Conservation (phyloP, 2,329 filamentous ascomycete genomes). For the Paraconiothyrium brasiliense region DNA sequence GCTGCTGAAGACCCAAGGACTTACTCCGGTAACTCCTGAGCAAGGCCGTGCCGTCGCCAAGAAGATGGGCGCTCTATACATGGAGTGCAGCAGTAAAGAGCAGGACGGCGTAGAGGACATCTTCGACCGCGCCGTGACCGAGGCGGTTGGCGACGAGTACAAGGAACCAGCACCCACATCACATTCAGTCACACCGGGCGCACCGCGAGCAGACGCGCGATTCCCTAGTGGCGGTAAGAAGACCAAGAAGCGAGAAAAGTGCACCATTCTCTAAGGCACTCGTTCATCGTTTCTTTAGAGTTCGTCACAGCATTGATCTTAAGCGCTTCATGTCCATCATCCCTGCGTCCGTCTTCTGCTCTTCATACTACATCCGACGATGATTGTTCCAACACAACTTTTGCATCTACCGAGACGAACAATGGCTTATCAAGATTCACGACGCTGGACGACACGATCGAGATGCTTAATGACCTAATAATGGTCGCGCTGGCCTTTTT, state of each 20-base stretch:
- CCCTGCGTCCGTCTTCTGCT: slow-evolving; percentile 6
- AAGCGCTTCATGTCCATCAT: slow-evolving; percentile 15
- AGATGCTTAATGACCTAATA: slow-evolving; percentile 51
- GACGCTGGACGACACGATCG: slow-evolving; percentile 53
- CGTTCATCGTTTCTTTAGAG: slow-evolving; percentile 29
- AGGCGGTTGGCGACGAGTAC: slow-evolving; percentile 78
- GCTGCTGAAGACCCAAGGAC: slow-evolving; percentile 95
- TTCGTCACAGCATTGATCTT: slow-evolving; percentile 19
- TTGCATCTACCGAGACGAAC: slow-evolving; percentile 17
- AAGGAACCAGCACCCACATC: slow-evolving; percentile 39
- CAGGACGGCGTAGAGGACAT: slow-evolving; percentile 96
- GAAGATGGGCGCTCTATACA: slow-evolving; percentile 94
- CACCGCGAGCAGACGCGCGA: slow-evolving; percentile 16
- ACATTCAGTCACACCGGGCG: slow-evolving; percentile 22
- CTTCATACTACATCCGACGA: background rate
- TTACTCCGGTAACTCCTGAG: slow-evolving; percentile 91
- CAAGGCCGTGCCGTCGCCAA: slow-evolving; percentile 88
- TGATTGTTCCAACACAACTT: slow-evolving; percentile 10
- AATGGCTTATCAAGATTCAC: slow-evolving; percentile 46
- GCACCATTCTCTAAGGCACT: slow-evolving; percentile 49
- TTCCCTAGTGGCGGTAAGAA: slow-evolving; percentile 45
- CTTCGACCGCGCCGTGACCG: slow-evolving; percentile 90
- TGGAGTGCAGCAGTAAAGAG: slow-evolving; percentile 99
- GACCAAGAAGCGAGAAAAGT: slow-evolving; percentile 50
- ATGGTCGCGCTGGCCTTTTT: slow-evolving; percentile 37